Evolutionary conservation across 345 rosid species (phyloP).

Genomic region (Hibiscus tridactylites): DNA sequence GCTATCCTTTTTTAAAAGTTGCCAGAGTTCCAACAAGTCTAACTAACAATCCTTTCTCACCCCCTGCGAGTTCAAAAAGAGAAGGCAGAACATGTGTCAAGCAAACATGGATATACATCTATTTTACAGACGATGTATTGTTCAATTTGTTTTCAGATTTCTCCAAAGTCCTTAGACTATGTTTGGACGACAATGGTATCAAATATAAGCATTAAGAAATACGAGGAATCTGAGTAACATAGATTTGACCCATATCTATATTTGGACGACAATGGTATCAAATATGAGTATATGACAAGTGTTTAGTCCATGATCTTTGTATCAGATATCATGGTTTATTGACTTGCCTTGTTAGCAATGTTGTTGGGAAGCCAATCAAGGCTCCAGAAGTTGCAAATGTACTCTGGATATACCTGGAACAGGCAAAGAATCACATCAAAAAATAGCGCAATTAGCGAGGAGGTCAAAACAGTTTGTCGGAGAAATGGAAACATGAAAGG

Average conservation of each 20-base stretch:
- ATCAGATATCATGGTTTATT: not conserved
- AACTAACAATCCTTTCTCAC: not conserved
- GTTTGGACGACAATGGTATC: not conserved
- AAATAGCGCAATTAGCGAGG: not conserved
- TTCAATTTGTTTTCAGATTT: not conserved
- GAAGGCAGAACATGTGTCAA: not conserved
- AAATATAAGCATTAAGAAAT: too few relatives aligned
- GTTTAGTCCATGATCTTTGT: too few relatives aligned
- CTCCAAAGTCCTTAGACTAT: not conserved
- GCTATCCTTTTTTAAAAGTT: not conserved
- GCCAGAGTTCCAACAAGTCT: not conserved
- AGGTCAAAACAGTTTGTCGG: not conserved
- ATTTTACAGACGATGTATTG: not conserved
- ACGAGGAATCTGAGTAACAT: not conserved
- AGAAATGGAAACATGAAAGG: not conserved
- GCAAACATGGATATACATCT: not conserved
- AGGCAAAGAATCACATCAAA: not conserved
- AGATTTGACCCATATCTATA: not conserved
- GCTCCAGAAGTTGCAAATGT: slow-evolving; percentile 74
- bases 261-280: too few relatives aligned
- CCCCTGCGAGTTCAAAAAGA: not conserved
- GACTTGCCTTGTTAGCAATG: slow-evolving; percentile 49
- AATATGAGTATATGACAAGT: too few relatives aligned
- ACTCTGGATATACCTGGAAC: slow-evolving; percentile 77
- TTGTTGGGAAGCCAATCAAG: slow-evolving; percentile 86